These are phyloP conservation scores for Penicillium pancosmium DNA, from an alignment of 495 filamentous ascomycete species.

Conservation along the genomic window DNA sequence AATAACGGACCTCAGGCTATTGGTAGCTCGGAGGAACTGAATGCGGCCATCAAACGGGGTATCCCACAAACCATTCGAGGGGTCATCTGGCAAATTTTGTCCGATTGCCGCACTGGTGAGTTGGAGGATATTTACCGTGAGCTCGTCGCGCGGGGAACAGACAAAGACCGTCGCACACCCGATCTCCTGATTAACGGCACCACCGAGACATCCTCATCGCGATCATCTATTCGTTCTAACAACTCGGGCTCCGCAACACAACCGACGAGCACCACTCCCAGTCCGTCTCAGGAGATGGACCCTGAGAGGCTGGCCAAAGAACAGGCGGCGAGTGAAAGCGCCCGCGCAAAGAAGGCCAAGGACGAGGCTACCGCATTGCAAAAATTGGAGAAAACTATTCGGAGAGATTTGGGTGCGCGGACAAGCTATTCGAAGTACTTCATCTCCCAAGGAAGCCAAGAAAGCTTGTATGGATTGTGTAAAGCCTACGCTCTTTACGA, in stretches of 20 bases:
- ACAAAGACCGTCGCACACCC: conserved; percentile 58
- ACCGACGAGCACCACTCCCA: conserved; percentile 58
- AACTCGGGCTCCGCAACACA: conserved; percentile 67
- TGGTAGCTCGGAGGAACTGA: conserved; percentile 84
- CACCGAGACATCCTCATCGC: conserved; percentile 67
- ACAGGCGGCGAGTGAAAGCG: conserved; percentile 64
- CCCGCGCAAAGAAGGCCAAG: conserved; percentile 72
- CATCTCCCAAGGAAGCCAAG: conserved; percentile 84
- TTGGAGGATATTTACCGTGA: conserved; percentile 87
- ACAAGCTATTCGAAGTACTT: conserved; percentile 97
- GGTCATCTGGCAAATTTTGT: conserved; percentile 96
- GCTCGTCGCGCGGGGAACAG: conserved; percentile 75
- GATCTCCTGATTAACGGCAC: conserved; percentile 46
- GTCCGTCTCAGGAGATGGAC: conserved; percentile 64
- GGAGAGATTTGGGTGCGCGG: conserved; percentile 83
- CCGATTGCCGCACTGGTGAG: conserved; percentile 89
- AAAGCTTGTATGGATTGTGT: conserved; percentile 91
- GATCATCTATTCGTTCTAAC: conserved; percentile 82
- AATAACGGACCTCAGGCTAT: conserved; percentile 89
- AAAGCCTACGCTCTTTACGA: conserved; percentile 98
- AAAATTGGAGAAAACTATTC: conserved; percentile 90
- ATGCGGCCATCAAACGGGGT: conserved; percentile 85
- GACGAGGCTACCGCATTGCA: conserved; percentile 69
- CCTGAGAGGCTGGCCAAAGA: conserved; percentile 66
- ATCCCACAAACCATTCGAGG: conserved; percentile 94